Conservation (phyloP, 352 stramenopile genomes). For the Phytophthora quininea region DNA sequence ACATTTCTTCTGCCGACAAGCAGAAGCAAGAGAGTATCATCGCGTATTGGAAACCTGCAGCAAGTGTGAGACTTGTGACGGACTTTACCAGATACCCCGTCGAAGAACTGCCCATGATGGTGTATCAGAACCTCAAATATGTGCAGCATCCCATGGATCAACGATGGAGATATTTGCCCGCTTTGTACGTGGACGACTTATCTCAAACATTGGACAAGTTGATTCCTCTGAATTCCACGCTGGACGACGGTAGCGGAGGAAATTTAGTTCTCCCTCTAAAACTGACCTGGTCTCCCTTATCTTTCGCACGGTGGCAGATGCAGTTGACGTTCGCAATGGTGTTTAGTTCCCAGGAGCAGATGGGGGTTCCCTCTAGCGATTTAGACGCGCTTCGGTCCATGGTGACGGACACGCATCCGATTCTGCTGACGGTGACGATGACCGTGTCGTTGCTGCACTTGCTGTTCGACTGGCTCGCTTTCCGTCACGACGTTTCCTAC, state of each 20-base stretch:
- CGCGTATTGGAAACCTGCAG: conserved; percentile 81
- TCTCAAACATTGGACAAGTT: conserved; percentile 73
- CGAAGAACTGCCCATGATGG: conserved; percentile 66
- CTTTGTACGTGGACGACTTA: conserved; percentile 82
- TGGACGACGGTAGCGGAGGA: conserved; percentile 37
- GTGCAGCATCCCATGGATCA: conserved; percentile 50
- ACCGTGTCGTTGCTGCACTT: conserved; percentile 96
- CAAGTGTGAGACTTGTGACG: conserved; percentile 73
- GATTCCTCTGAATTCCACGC: conserved; percentile 59
- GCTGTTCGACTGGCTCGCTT: conserved; percentile 98
- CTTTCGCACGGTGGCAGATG: conserved; percentile 82
- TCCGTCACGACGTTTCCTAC: conserved; percentile 98
- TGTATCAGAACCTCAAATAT: conserved; percentile 75
- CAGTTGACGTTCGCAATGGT: conserved; percentile 73
- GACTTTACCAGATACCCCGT: conserved; percentile 76
- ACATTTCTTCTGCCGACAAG: conserved; percentile 5
- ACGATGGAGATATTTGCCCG: conserved; percentile 73
- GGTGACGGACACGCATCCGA: conserved; percentile 94
- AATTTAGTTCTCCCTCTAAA: conserved; percentile 49
- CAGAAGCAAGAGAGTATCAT: conserved; percentile 44
- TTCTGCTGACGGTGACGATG: conserved; percentile 94
- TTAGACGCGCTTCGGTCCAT: conserved; percentile 93
- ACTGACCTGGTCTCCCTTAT: conserved; percentile 78
- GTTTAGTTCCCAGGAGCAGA: conserved; percentile 61
- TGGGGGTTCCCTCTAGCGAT: conserved; percentile 65